Evolutionary conservation across 495 filamentous ascomycete species (phyloP).

Genomic region (Xylaria sp.): DNA sequence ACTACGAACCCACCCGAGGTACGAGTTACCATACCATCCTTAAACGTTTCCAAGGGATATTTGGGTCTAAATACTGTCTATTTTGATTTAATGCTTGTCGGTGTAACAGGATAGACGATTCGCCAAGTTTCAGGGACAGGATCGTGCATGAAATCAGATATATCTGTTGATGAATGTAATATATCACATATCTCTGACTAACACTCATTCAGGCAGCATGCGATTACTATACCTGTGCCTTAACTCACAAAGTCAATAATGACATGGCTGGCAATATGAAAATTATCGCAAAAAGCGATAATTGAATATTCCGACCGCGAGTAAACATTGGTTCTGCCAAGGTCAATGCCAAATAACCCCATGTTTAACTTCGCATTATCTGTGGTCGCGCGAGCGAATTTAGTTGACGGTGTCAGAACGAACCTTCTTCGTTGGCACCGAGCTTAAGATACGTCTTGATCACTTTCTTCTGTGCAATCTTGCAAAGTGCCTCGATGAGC

Average conservation of each 20-base stretch:
- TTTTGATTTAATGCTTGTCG: no score
- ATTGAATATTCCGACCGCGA: background rate
- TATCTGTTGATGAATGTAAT: no score
- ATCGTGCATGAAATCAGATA: no score
- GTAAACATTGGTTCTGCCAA: background rate
- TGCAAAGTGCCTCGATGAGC: background rate
- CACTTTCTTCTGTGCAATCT: background rate
- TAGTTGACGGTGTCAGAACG: background rate
- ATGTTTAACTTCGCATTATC: background rate
- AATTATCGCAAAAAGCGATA: background rate
- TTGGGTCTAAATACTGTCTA: no score
- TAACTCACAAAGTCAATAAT: background rate
- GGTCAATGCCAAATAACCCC: background rate
- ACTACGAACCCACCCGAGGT: background rate
- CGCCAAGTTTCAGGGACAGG: no score
- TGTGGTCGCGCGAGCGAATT: background rate
- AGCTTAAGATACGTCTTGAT: background rate
- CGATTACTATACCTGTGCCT: background rate
- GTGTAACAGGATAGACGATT: no score
- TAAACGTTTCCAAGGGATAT: background rate
- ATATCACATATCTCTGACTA: no score
- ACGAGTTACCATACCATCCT: background rate
- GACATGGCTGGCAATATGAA: background rate
- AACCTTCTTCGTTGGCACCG: background rate
- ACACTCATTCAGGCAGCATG: background rate